Evolutionary conservation across 164 flowering plant genomes (phyloP).

Genomic region (Malania oleifera): DNA sequence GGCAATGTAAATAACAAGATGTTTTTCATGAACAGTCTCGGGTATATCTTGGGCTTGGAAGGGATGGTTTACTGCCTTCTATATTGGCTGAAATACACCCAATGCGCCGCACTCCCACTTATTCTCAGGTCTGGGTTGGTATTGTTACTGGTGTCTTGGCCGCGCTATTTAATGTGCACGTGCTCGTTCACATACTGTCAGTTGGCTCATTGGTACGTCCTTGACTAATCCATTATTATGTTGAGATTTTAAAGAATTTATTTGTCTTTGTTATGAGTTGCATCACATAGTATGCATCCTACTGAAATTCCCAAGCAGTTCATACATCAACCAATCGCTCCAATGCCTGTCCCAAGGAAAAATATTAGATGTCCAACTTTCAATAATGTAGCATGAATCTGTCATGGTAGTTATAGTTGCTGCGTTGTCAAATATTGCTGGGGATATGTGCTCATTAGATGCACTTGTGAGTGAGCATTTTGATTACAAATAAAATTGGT

Average conservation of each 20-base stretch:
- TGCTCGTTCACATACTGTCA: conserved; percentile 85
- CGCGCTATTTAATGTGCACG: conserved; percentile 68
- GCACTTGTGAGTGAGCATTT: conserved; percentile 1
- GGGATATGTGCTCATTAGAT: too few species aligned
- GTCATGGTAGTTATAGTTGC: too few species aligned
- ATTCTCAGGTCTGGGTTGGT: conserved; percentile 96
- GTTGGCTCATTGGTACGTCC: conserved; percentile 83
- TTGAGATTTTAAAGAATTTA: not conserved
- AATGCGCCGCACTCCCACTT: conserved; percentile 66
- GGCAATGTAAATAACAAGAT: not conserved
- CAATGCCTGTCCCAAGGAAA: too few species aligned
- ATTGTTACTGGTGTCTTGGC: conserved; percentile 73
- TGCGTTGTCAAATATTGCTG: too few species aligned
- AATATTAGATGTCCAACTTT: too few species aligned
- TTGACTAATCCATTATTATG: not conserved
- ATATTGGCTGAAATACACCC: conserved; percentile 77
- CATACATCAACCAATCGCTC: too few species aligned
- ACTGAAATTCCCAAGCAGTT: not conserved
- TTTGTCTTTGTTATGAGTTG: too few species aligned
- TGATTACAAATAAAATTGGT: not conserved
- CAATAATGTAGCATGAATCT: too few species aligned
- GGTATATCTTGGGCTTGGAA: conserved; percentile 90
- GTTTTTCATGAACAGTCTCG: conserved; percentile 64
- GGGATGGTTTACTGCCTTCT: conserved; percentile 90
- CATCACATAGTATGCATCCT: not conserved